Conservation (phyloP, 805 yeast genomes). For the Cyberlindnera suaveolens region DNA sequence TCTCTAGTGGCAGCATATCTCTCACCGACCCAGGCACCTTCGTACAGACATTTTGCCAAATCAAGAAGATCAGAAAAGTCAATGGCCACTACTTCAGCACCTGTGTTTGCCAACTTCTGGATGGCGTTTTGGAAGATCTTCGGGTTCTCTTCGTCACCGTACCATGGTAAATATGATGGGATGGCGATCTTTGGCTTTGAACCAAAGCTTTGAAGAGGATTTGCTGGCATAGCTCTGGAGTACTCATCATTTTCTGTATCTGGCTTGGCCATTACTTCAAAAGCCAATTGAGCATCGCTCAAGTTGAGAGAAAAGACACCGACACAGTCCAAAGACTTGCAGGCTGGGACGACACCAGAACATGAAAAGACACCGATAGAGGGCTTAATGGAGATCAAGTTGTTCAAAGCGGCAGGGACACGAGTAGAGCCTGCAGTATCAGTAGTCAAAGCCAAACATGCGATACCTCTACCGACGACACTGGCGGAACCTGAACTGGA, state of each 20-base stretch:
- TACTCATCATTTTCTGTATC: constrained; percentile 71
- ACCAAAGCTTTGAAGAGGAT: constrained; percentile 56
- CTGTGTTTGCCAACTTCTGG: constrained; percentile 40
- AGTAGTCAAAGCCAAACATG: constrained; percentile 86
- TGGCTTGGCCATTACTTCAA: constrained; percentile 62
- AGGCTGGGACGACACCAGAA: constrained; percentile 94
- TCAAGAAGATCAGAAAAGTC: constrained; percentile 75
- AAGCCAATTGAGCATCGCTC: constrained; percentile 76
- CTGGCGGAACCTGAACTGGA: constrained; percentile 95
- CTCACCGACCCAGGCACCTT: constrained; percentile 99
- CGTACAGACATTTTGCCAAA: constrained; percentile 83
- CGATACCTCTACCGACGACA: constrained; percentile 84
- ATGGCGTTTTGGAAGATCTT: constrained; percentile 59
- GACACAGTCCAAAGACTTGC: constrained; percentile 89
- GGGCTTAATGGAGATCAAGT: constrained; percentile 88
- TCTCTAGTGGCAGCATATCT: constrained; percentile 79
- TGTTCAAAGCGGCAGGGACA: constrained; percentile 94
- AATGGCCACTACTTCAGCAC: constrained; percentile 54
- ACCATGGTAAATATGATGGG: constrained; percentile 73
- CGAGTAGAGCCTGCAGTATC: constrained; percentile 98
- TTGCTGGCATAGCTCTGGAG: constrained; percentile 67
- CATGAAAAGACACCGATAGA: constrained; percentile 84
- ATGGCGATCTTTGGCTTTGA: constrained; percentile 63
- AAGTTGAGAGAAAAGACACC: constrained; percentile 76
- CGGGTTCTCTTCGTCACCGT: constrained; percentile 74